Evolutionary conservation across 768 basidiomycete genomes (phyloP).

Genomic region (Auriculariales sp.): DNA sequence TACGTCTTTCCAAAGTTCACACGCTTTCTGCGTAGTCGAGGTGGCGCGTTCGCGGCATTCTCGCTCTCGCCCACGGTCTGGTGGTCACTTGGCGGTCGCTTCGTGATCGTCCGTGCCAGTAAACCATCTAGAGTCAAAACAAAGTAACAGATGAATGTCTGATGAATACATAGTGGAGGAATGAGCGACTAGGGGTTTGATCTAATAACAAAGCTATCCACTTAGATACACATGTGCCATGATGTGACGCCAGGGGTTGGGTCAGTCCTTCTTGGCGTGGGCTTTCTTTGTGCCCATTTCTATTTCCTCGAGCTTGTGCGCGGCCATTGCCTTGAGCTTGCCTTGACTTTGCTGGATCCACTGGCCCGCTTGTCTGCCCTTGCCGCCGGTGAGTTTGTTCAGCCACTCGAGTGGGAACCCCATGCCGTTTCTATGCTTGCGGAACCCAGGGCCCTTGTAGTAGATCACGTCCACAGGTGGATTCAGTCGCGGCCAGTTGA

Average conservation of each 20-base stretch:
- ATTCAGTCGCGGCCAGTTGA: slow-evolving; percentile 83
- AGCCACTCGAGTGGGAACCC: slow-evolving; percentile 36
- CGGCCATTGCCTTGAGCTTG: slow-evolving; percentile 14
- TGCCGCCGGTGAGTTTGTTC: no score
- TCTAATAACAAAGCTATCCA: no score
- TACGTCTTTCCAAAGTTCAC: slow-evolving; percentile 47
- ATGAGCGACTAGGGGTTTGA: no score
- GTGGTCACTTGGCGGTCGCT: slow-evolving; percentile 25
- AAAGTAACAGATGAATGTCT: no score
- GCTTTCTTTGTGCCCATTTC: slow-evolving; percentile 69
- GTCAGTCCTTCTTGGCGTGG: no score
- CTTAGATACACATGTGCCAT: no score
- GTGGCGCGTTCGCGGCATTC: slow-evolving; percentile 30
- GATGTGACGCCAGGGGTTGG: no score
- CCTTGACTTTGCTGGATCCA: slow-evolving; percentile 25
- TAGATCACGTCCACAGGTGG: slow-evolving; percentile 64
- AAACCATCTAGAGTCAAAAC: slow-evolving; percentile 7
- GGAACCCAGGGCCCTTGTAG: slow-evolving; percentile 81
- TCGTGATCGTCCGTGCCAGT: slow-evolving; percentile 27
- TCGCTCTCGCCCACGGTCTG: slow-evolving; percentile 24
- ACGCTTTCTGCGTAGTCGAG: slow-evolving; percentile 29
- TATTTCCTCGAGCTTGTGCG: slow-evolving; percentile 44
- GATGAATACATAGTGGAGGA: no score
- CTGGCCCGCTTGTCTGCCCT: slow-evolving; percentile 19
- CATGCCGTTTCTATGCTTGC: slow-evolving; percentile 56